Evolutionary conservation across 2,329 filamentous ascomycete genomes (phyloP).

Genomic region (Endoconidiophora polonica): DNA sequence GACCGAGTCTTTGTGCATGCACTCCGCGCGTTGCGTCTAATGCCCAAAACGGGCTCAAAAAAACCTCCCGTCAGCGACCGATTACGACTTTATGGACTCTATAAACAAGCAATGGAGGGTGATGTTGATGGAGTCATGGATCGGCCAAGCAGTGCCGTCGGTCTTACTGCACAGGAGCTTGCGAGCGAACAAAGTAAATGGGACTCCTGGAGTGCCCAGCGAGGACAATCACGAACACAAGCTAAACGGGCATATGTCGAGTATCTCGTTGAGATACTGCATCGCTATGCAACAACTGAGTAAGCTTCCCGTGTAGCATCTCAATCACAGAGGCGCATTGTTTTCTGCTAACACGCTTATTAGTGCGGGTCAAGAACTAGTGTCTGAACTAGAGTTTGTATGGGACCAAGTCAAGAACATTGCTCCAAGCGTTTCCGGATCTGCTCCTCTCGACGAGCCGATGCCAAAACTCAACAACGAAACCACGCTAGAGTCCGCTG

Average conservation of each 20-base stretch:
- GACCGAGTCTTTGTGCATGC: conserved; percentile 98
- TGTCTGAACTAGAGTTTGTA: conserved; percentile 92
- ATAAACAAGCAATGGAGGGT: conserved; percentile 98
- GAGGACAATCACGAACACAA: conserved; percentile 69
- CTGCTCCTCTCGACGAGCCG: conserved; percentile 31
- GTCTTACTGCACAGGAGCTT: conserved; percentile 34
- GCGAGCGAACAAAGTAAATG: conserved; percentile 52
- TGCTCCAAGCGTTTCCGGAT: conserved; percentile 44
- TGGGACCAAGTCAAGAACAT: conserved; percentile 97
- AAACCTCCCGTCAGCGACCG: conserved; percentile 75
- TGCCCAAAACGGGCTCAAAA: conserved; percentile 79
- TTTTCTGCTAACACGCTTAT: background rate
- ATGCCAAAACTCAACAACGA: conserved; percentile 21
- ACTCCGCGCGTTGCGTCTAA: conserved; percentile 95
- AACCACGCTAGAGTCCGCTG: conserved; percentile 28
- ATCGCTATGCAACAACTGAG: conserved; percentile 79
- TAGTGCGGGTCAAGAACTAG: conserved; percentile 69
- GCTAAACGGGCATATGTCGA: conserved; percentile 90
- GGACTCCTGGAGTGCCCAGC: conserved; percentile 91
- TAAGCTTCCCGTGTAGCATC: conserved; percentile 23
- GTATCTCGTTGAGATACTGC: conserved; percentile 91
- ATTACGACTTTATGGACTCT: conserved; percentile 87
- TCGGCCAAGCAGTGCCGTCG: conserved; percentile 42
- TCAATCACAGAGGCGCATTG: background rate
- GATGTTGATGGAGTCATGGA: conserved; percentile 92